These are phyloP conservation scores for Fusarium cyanostomum DNA, from an alignment of 2,329 filamentous ascomycete species.

Conservation along the genomic window DNA sequence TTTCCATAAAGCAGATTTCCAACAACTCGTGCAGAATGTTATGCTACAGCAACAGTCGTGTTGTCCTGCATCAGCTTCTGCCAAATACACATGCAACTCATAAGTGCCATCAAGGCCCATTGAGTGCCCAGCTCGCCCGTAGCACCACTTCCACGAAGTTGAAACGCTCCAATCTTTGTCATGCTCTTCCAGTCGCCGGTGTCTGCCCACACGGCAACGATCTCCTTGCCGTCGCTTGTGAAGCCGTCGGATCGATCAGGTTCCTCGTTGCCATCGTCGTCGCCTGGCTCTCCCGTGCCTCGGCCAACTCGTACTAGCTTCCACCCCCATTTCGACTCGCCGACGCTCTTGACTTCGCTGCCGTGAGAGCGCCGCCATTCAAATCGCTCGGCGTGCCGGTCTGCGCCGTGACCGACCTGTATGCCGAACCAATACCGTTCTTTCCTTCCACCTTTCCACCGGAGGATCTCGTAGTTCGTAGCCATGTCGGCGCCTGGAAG, in stretches of 20 bases:
- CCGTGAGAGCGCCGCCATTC: conserved; percentile 17
- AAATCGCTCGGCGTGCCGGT: conserved; percentile 15
- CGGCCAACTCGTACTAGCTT: conserved; percentile 26
- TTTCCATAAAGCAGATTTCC: conserved; percentile 5
- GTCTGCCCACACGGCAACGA: conserved; percentile 27
- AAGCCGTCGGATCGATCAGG: conserved; percentile 9
- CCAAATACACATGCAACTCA: conserved; percentile 32
- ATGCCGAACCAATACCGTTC: conserved; percentile 19
- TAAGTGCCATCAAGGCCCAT: conserved; percentile 30
- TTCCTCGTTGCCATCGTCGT: neutral
- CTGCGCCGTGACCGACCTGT: neutral
- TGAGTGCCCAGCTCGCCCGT: conserved; percentile 23
- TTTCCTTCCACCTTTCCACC: neutral
- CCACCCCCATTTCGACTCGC: conserved; percentile 21
- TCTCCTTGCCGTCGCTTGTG: conserved; percentile 30
- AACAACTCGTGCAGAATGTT: too few relatives aligned
- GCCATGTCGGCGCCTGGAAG: neutral
- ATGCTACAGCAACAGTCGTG: too few relatives aligned
- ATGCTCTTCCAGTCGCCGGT: conserved; percentile 13
- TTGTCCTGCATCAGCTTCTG: conserved; percentile 4
- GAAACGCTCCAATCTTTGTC: conserved; percentile 27
- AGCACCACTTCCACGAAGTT: conserved; percentile 27
- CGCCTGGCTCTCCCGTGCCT: neutral
- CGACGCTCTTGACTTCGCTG: conserved; percentile 13
- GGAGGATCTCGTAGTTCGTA: neutral